These are phyloP conservation scores for Floccularia luteovirens DNA, from an alignment of 768 basidiomycete species.

Conservation along the genomic window DNA sequence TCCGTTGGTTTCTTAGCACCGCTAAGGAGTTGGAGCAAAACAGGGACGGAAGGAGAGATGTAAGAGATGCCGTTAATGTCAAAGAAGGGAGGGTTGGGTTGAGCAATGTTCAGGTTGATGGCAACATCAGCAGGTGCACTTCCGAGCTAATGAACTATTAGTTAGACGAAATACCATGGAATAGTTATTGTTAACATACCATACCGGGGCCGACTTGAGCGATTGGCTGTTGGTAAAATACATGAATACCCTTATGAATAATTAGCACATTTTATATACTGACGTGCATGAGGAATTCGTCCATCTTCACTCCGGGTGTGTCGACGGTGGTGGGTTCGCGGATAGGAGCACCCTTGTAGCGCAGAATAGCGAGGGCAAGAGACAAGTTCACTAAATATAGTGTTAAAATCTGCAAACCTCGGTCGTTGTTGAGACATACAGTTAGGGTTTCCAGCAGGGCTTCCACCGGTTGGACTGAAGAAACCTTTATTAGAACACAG, in stretches of 20 bases:
- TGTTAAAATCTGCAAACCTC: background rate
- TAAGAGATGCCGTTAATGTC: slow-evolving; percentile 25
- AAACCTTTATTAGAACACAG: background rate
- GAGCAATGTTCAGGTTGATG: slow-evolving; percentile 14
- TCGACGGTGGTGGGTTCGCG: slow-evolving; percentile 21
- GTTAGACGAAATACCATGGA: background rate
- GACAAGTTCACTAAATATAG: slow-evolving; percentile 14
- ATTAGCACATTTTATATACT: slow-evolving; percentile 1
- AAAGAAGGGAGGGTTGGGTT: slow-evolving; percentile 22
- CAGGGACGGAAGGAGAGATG: slow-evolving; percentile 32
- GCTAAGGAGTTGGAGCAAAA: slow-evolving; percentile 46
- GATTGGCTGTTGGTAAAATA: slow-evolving; percentile 6
- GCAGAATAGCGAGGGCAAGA: slow-evolving; percentile 27
- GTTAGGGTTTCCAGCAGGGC: slow-evolving; percentile 16
- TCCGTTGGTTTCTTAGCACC: slow-evolving; percentile 37
- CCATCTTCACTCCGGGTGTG: slow-evolving; percentile 12
- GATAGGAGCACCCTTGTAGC: slow-evolving; percentile 25
- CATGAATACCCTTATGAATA: background rate
- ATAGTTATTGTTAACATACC: slow-evolving; percentile 2
- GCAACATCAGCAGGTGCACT: slow-evolving; percentile 12
- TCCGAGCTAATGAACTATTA: slow-evolving; percentile 10
- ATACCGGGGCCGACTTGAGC: slow-evolving; percentile 10
- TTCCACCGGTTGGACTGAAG: slow-evolving; percentile 15
- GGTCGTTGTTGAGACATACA: slow-evolving; percentile 5
- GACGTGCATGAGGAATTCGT: slow-evolving; percentile 21